phyloP scores from a whole-genome alignment of 148 eudicot genomes.

The Dysphania ambrosioides region DNA sequence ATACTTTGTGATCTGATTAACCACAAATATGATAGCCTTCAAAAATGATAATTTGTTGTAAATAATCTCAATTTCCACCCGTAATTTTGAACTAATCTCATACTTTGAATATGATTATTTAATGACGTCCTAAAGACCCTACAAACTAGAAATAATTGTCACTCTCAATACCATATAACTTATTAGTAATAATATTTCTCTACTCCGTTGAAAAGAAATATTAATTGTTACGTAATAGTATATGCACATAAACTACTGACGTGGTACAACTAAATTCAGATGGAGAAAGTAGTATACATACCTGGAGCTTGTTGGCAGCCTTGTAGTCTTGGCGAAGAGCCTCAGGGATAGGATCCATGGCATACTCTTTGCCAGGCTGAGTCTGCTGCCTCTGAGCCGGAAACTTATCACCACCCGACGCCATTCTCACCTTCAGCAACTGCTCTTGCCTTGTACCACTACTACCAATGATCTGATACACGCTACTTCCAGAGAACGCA shows the following conservation, averaged over 20 bases:
- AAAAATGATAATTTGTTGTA: too few species aligned
- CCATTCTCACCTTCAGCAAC: conserved; percentile 37
- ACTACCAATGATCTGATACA: neutral
- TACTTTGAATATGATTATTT: too few species aligned
- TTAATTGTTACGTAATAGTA: too few species aligned
- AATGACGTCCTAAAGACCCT: too few species aligned
- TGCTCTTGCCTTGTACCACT: neutral
- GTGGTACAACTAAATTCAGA: neutral
- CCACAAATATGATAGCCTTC: too few species aligned
- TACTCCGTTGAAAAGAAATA: too few species aligned
- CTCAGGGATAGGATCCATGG: conserved; percentile 69
- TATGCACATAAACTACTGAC: too few species aligned
- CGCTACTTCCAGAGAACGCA: neutral
- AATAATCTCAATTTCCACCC: too few species aligned
- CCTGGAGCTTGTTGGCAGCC: conserved; percentile 61
- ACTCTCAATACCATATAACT: too few species aligned
- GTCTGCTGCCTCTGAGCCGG: conserved; percentile 62
- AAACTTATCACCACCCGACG: conserved; percentile 43
- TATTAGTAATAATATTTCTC: too few species aligned
- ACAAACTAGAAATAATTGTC: too few species aligned
- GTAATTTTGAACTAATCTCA: too few species aligned
- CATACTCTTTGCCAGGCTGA: conserved; percentile 80
- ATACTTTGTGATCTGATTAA: accelerated
- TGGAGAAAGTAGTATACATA: conserved; percentile 7
- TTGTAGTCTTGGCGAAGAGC: conserved; percentile 37